Base-by-base conservation (phyloP, 805 yeast genomes). In the Candida mattraensis region DNA sequence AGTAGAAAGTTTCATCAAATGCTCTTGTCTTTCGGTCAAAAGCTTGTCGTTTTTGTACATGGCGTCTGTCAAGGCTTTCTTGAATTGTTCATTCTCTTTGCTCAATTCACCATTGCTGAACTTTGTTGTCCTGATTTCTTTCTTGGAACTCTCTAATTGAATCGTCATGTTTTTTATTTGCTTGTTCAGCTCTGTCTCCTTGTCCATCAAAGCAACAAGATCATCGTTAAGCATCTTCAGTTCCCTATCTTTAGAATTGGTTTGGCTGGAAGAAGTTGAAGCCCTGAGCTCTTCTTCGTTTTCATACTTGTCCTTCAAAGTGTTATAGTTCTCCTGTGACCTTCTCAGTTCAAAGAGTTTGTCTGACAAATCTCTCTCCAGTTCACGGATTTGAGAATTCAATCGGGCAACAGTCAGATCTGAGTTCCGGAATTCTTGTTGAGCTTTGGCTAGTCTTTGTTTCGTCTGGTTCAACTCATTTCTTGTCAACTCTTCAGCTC, bases 141-240 rank as follows among this genome's bases (percentile, higher is more conserved):
- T 64, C 22, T 67, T 60, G n/a, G 74, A 55, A 7, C 75, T 72
- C 42, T 80, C 87, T 28, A 78, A 60, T 41, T 80, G 82, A 44
- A 79, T 71, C 27, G 71, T 74, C 18, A 82, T 60, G 24, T 75
- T 75, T 34, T 84, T 81, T 45, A 80, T 64, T 29, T 74, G 80
- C 46, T 80, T 83, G 40, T 80, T 75, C 36, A 83, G 56, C 19
- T 73, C 76, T 1, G 87, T 78, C 55, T 87, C 95, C 24, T 67
- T 69, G 47, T 79, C 78, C 61, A 79, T 64, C 44, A 76, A 71
- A 36, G 66, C 64, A 23, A 70, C 66, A 24, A 86, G 53, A 30
- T 78, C 79, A 22, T 66, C 66, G 44, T 72, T 76, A 39, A 84
- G 54, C 32, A 66, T 63, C 34, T 73, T 69, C 32, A 83, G 63